phyloP scores from a whole-genome alignment of 176 grass and related monocot genomes.

The Aegilops umbellulata region DNA sequence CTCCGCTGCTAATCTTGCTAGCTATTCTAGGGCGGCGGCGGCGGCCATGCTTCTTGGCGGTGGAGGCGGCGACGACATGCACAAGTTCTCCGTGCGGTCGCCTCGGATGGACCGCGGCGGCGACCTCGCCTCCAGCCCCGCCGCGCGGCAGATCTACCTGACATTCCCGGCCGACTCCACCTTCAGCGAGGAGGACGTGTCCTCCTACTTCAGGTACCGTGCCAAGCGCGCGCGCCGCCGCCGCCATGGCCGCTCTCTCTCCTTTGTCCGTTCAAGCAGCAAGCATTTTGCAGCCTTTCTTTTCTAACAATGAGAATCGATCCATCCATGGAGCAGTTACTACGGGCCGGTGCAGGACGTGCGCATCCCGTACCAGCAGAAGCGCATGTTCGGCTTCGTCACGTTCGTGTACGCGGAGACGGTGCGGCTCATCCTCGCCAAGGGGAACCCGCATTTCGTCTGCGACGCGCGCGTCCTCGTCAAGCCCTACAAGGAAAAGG shows the following conservation, averaged over 20 bases:
- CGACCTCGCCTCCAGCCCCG: constrained; percentile 47
- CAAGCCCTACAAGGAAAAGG: constrained; percentile 98
- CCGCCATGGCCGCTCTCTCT: not conserved
- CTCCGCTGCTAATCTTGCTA: not conserved
- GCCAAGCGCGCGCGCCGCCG: not conserved
- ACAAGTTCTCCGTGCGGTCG: constrained; percentile 52
- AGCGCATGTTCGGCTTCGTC: constrained; percentile 98
- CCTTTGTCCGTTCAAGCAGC: not conserved
- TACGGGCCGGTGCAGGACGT: constrained; percentile 95
- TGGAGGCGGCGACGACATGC: constrained; percentile 36
- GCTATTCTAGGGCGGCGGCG: constrained; percentile 35
- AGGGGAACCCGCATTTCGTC: constrained; percentile 83
- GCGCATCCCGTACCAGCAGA: constrained; percentile 87
- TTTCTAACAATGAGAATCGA: not conserved
- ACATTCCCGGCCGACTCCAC: constrained; percentile 87
- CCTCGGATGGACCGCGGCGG: constrained; percentile 52
- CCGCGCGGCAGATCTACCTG: constrained; percentile 78
- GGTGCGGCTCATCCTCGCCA: constrained; percentile 58
- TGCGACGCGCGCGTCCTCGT: constrained; percentile 84
- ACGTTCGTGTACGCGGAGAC: constrained; percentile 83
- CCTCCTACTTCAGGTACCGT: constrained; percentile 80
- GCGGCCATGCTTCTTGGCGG: constrained; percentile 43
- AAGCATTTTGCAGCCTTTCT: not conserved
- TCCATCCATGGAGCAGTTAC: constrained; percentile 43
- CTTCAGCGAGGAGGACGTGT: constrained; percentile 81